A percentile compares a stretch with the other conserved stretches of the same genome.
These are phyloP conservation scores for Phytophthora palmivora DNA, from an alignment of 352 stramenopile species.

Conservation along the genomic window DNA sequence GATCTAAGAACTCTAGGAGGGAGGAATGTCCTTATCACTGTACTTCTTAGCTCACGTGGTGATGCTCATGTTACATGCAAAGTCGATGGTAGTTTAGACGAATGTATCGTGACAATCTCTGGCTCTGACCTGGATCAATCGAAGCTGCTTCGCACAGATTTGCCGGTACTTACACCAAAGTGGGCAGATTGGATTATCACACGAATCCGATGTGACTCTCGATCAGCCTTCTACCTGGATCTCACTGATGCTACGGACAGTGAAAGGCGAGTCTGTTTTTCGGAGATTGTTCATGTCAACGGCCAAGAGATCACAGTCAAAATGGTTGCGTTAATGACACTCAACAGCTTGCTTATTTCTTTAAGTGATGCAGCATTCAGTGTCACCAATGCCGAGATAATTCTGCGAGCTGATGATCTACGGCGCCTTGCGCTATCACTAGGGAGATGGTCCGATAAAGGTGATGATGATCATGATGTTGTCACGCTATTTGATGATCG, in stretches of 20 bases:
- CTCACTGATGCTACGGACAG: conserved; percentile 21
- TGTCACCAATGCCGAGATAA: conserved; percentile 14
- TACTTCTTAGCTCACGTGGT: conserved; percentile 52
- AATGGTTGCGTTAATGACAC: conserved; percentile 28
- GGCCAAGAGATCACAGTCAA: conserved; percentile 22
- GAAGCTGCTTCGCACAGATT: conserved; percentile 35
- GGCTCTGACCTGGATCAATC: conserved; percentile 31
- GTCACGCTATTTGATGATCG: conserved; percentile 37
- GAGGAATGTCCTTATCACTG: conserved; percentile 25
- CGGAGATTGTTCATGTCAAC: conserved; percentile 20
- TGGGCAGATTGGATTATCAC: conserved; percentile 52
- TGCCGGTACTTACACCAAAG: conserved; percentile 41
- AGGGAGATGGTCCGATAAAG: conserved; percentile 1
- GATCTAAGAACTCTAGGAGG: conserved; percentile 34
- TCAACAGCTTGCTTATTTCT: conserved; percentile 35
- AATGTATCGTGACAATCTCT: conserved; percentile 24
- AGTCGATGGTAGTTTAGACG: conserved; percentile 3
- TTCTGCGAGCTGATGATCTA: conserved; percentile 30
- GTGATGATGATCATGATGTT: conserved; percentile 11
- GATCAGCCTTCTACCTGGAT: conserved; percentile 34
- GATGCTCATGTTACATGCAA: conserved; percentile 38
- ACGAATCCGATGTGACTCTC: conserved; percentile 32
- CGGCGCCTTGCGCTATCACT: conserved; percentile 25
- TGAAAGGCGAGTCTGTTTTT: conserved; percentile 28
- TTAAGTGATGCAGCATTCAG: conserved; percentile 3